Evolutionary conservation across 306 rosid species (phyloP).

Genomic region (Prunus mume): DNA sequence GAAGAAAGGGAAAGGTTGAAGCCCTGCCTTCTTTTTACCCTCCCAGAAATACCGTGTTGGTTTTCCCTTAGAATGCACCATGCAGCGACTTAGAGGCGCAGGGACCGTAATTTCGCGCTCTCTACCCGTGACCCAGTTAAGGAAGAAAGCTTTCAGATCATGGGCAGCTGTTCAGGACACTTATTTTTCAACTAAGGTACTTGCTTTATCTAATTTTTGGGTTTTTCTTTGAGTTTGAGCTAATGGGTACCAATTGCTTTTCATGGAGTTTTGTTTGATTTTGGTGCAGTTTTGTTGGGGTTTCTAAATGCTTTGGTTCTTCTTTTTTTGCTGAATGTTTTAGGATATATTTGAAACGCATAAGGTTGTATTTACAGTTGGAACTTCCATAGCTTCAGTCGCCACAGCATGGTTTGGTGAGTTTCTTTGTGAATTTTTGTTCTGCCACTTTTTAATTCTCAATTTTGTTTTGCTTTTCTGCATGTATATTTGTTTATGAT

Average conservation of each 20-base stretch:
- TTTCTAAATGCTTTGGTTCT: not conserved
- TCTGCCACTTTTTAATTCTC: not conserved
- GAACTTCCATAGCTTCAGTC: conserved; percentile 86
- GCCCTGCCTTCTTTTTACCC: not conserved
- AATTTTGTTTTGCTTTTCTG: not conserved
- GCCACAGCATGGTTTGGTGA: conserved; percentile 82
- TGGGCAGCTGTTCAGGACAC: conserved; percentile 80
- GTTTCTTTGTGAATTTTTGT: conserved; percentile 11
- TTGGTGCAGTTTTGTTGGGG: not conserved
- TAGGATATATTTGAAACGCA: conserved; percentile 84
- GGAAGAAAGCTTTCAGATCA: conserved; percentile 62
- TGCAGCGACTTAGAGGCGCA: conserved; percentile 65
- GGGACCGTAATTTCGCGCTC: conserved; percentile 29
- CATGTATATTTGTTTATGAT: not conserved
- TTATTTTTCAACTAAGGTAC: conserved; percentile 66
- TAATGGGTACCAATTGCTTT: not conserved
- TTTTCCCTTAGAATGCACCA: conserved; percentile 29
- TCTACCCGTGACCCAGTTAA: conserved; percentile 39
- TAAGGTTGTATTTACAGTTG: conserved; percentile 76
- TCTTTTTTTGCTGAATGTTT: not conserved
- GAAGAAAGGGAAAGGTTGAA: not conserved
- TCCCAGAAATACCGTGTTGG: conserved; percentile 6
- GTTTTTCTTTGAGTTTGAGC: not conserved
- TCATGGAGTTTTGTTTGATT: not conserved
- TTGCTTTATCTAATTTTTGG: not conserved